Conservation (phyloP, 495 filamentous ascomycete genomes). For the Venustampulla echinocandica region DNA sequence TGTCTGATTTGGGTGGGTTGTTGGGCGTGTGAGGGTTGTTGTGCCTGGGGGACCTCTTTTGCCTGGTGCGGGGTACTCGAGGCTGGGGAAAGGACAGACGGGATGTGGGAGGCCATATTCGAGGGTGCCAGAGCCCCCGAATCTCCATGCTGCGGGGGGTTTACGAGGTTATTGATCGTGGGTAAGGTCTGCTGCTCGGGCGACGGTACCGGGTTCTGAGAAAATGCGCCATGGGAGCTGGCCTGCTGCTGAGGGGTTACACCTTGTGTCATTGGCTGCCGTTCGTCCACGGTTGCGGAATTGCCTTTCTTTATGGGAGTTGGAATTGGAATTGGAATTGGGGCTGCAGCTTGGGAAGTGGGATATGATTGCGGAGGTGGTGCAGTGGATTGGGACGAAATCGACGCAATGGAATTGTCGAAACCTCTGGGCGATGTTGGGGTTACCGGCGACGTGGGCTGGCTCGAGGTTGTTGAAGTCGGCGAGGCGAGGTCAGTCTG, state of each 20-base stretch:
- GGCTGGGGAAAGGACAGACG: background rate
- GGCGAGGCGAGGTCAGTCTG: constrained; percentile 40
- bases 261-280: constrained; percentile 26
- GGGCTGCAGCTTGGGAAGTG: constrained; percentile 28
- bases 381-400: constrained; percentile 20
- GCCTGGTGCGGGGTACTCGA: constrained; percentile 7
- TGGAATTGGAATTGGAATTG: constrained; percentile 12
- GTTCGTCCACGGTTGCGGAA: constrained; percentile 21
- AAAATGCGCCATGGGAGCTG: constrained; percentile 2
- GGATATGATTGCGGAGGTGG: constrained; percentile 19
- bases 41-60: constrained; percentile 17
- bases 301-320: constrained; percentile 24
- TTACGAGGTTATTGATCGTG: constrained; percentile 64
- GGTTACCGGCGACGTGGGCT: constrained; percentile 54
- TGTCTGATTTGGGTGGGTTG: constrained; percentile 43
- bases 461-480: constrained; percentile 48
- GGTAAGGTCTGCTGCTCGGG: constrained; percentile 48
- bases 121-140: constrained; percentile 13
- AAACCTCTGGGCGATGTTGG: constrained; percentile 37
- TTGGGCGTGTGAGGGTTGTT: constrained; percentile 20
- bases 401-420: constrained; percentile 22
- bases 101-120: constrained; percentile 3
- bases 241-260: constrained; percentile 29
- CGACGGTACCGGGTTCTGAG: constrained; percentile 20
- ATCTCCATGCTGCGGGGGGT: constrained; percentile 36